These are phyloP conservation scores for Ustilago bromivora DNA, from an alignment of 1,284 basidiomycete species.

Conservation along the genomic window DNA sequence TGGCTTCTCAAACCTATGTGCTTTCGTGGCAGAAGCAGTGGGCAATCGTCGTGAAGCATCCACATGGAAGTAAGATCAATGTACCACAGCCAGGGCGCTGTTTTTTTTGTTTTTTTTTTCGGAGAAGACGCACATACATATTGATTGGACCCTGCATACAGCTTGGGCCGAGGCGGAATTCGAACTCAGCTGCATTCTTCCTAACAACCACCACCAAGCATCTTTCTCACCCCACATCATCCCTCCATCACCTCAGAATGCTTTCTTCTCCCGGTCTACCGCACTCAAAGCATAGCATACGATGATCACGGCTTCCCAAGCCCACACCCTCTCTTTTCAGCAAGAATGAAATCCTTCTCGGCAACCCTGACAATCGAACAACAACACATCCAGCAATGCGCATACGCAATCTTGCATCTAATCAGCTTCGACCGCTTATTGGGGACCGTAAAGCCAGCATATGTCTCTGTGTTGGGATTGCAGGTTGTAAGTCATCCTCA, in stretches of 20 bases:
- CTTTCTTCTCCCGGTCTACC: not conserved
- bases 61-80: no score
- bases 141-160: conserved; percentile 23
- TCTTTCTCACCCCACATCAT: not conserved
- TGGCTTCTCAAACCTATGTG: no score
- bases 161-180: not conserved
- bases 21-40: no score
- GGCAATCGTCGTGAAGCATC: no score
- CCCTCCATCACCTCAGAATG: not conserved
- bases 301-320: not conserved
- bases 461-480: conserved; percentile 18
- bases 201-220: conserved; percentile 1
- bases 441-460: conserved; percentile 33
- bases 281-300: not conserved
- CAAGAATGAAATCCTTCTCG: conserved; percentile 14
- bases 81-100: no score
- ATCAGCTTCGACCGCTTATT: conserved; percentile 46
- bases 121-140: not conserved
- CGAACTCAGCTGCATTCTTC: conserved; percentile 1
- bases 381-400: conserved; percentile 15
- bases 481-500: conserved; percentile 21
- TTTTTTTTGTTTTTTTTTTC: no score
- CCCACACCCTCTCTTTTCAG: not conserved
- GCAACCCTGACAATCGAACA: conserved; percentile 10
- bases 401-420: conserved; percentile 26